phyloP scores from a whole-genome alignment of 345 rosid species.

The Populus deltoides region DNA sequence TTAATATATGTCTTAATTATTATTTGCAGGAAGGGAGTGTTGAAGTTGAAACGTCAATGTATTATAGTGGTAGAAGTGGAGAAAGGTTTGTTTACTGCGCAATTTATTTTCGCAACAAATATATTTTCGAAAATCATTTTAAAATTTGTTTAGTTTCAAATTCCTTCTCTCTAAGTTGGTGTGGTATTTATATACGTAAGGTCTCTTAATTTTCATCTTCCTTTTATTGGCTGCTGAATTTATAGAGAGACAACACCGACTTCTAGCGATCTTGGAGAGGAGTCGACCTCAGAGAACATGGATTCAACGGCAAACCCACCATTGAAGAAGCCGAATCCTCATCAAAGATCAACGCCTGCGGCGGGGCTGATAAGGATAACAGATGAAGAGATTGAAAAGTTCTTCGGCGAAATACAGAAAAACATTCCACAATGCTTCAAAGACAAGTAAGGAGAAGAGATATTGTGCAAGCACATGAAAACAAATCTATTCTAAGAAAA shows the following conservation, averaged over 20 bases:
- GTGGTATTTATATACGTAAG: background rate
- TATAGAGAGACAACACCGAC: constrained; percentile 40
- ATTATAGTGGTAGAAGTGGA: constrained; percentile 27
- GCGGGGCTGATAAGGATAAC: constrained; percentile 42
- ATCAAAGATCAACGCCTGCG: constrained; percentile 30
- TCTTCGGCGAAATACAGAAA: constrained; percentile 60
- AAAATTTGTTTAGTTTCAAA: constrained; percentile 10
- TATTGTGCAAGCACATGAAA: background rate
- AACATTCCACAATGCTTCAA: constrained; percentile 35
- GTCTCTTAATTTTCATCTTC: constrained; percentile 3
- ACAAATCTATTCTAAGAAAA: background rate
- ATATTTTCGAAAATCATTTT: constrained; percentile 30
- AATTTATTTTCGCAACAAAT: constrained; percentile 3
- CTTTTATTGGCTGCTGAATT: background rate
- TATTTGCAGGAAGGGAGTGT: constrained; percentile 42
- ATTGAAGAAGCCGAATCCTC: constrained; percentile 32
- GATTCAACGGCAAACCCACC: constrained; percentile 32
- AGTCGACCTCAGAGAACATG: constrained; percentile 28
- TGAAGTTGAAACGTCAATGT: constrained; percentile 55
- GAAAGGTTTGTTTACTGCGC: constrained; percentile 33
- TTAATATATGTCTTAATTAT: background rate
- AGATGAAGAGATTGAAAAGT: constrained; percentile 58
- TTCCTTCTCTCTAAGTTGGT: background rate
- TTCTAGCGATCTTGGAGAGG: constrained; percentile 34
- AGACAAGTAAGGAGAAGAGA: constrained; percentile 48